These are phyloP conservation scores for Diaporthe sp. DNA, from an alignment of 2,329 filamentous ascomycete species.

Conservation along the genomic window DNA sequence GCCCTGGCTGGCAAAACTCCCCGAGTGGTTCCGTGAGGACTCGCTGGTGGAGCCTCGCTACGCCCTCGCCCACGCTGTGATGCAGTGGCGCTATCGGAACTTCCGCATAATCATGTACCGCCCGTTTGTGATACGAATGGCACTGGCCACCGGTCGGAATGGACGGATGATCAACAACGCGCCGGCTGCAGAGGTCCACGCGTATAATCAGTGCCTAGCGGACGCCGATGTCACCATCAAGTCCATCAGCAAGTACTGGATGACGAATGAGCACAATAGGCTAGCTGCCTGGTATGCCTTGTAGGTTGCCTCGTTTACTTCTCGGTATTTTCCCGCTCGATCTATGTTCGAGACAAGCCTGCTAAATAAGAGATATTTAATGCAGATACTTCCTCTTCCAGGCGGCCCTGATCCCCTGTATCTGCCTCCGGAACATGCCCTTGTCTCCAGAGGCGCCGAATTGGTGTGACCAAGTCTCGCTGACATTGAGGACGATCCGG, in stretches of 20 bases:
- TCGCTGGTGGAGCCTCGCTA: conserved; percentile 48
- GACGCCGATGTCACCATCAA: conserved; percentile 58
- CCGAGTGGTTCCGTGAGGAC: conserved; percentile 42
- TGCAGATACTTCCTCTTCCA: conserved; percentile 62
- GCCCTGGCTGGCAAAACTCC: conserved; percentile 50
- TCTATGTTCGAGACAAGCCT: neutral
- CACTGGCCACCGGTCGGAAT: conserved; percentile 45
- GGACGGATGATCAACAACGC: conserved; percentile 40
- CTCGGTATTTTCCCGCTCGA: neutral
- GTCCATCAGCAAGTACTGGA: conserved; percentile 56
- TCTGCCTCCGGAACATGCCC: conserved; percentile 61
- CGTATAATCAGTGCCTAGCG: conserved; percentile 55
- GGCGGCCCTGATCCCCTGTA: conserved; percentile 62
- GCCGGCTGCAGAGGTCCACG: conserved; percentile 43
- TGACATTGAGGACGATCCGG: conserved; percentile 53
- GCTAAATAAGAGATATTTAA: neutral
- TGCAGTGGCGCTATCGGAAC: conserved; percentile 60
- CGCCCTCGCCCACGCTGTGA: conserved; percentile 56
- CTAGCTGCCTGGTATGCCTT: conserved; percentile 60
- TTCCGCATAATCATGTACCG: conserved; percentile 64
- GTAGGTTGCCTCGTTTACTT: conserved; percentile 44
- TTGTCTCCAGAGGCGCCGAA: conserved; percentile 51
- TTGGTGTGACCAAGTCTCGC: conserved; percentile 58
- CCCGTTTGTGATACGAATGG: conserved; percentile 59
- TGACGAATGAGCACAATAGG: conserved; percentile 52